These are phyloP conservation scores for Coffea humblotiana DNA, from an alignment of 305 asterid genomes.

Conservation along the genomic window DNA sequence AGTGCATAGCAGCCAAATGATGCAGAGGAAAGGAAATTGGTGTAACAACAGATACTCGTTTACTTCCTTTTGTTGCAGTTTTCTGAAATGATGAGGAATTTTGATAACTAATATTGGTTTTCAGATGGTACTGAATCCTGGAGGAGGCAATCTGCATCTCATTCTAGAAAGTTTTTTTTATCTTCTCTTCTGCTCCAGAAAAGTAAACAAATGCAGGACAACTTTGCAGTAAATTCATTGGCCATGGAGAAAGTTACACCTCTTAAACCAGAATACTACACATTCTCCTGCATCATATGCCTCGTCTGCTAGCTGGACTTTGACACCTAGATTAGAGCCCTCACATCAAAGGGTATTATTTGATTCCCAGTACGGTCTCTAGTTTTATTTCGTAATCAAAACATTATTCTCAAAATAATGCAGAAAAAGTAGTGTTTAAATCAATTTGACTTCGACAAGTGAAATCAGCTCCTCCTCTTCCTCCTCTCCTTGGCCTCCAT, in stretches of 20 bases:
- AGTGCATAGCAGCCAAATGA: conserved; percentile 2
- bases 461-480: background rate
- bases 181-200: no score
- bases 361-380: background rate
- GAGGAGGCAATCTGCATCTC: background rate
- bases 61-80: background rate
- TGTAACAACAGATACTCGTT: background rate
- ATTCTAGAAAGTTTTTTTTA: no score
- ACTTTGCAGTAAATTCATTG: no score
- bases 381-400: background rate
- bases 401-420: background rate
- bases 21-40: background rate
- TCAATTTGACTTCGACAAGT: background rate
- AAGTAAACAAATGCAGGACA: no score
- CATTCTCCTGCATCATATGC: background rate
- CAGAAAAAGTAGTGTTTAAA: background rate
- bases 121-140: no score
- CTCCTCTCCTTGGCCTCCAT: background rate
- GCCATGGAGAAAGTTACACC: background rate
- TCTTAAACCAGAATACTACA: background rate
- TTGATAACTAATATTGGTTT: background rate
- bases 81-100: background rate
- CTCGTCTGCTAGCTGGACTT: background rate
- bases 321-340: background rate
- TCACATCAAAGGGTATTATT: background rate